Base-by-base conservation (phyloP, 768 basidiomycete species). In the Rhizopogon vesiculosus region DNA sequence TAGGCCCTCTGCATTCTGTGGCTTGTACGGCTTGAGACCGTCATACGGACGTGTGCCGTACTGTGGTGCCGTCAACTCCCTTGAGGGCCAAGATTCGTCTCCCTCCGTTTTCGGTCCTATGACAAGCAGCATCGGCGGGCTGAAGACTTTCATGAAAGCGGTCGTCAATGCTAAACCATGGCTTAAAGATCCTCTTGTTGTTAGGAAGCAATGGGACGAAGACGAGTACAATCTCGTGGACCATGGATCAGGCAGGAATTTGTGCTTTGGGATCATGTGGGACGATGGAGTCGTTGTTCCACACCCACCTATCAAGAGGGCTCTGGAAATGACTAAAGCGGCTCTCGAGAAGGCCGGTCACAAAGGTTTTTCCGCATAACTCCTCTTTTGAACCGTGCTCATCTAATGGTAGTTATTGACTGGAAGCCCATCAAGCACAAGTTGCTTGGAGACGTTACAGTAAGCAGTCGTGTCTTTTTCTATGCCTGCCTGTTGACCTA, bases 101-200 rank as follows among this genome's bases (percentile, higher is more conserved):
- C 73, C 73, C 3, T 88, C 88, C 2, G 87, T 91, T 28, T 74
- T 91, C 13, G 92, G 92, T 0, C 91, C 92, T 5, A 72, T 92
- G 48, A 72, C 82, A 1, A 74, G 70, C 42, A 81, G 81, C 33
- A 59, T 91, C 45, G 71, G 66, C 8, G 87, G 80, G n/a, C 67
- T 93, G 54, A 85, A 82, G 63, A 59, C 68, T 0, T 92, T 93
- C 69, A 79, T 81, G 67, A 76, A 86, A 64, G 78, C 81, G 0
- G 78, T 93, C 25, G 62, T 87, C 13, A 79, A 75, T 59, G 63
- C 72, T 25, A 72, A 79, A 57, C 85, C 89, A 3, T 91, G 90
- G 89, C 61, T 76, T 2, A 77, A 72, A 54, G 90, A 91, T 61
- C 84, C 89, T 5, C 61, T 80, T 53, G 76, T 74, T 2, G 65